Evolutionary conservation across 192 early-diverging fungal species (phyloP).

Genomic region (Umbelopsis ramanniana): DNA sequence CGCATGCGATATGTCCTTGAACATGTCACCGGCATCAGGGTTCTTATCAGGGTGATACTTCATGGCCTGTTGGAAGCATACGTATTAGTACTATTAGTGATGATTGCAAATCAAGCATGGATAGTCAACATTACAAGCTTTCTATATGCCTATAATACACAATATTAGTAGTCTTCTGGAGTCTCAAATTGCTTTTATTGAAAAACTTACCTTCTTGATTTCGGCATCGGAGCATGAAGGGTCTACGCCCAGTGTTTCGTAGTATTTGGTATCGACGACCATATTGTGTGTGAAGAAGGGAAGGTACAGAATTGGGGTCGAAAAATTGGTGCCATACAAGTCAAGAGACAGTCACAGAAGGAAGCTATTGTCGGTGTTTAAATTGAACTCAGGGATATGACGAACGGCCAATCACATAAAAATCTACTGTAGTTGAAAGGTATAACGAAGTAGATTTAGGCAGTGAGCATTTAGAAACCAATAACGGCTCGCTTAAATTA

Average conservation of each 20-base stretch:
- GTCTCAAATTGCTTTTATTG: background rate
- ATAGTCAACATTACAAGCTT: constrained; percentile 48
- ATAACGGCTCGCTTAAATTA: too few relatives aligned
- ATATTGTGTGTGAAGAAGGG: constrained; percentile 23
- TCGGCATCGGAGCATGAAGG: constrained; percentile 59
- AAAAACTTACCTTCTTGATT: constrained; percentile 42
- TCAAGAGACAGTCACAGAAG: too few relatives aligned
- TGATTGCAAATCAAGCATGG: background rate
- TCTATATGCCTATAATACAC: constrained; percentile 51
- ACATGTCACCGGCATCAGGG: constrained; percentile 61
- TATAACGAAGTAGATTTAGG: too few relatives aligned
- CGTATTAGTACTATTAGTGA: background rate
- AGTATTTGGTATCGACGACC: constrained; percentile 39
- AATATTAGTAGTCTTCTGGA: background rate
- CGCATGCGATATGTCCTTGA: constrained; percentile 91
- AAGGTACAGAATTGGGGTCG: background rate
- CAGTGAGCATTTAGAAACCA: too few relatives aligned
- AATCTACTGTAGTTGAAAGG: too few relatives aligned
- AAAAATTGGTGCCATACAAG: too few relatives aligned
- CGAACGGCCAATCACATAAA: too few relatives aligned
- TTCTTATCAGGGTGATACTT: constrained; percentile 88
- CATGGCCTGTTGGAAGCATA: constrained; percentile 50
- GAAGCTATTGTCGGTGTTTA: too few relatives aligned
- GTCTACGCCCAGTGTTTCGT: constrained; percentile 42
- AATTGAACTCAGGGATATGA: too few relatives aligned